These are phyloP conservation scores for Hordeum marinum DNA, from an alignment of 176 grass and related monocot genomes.

Conservation along the genomic window DNA sequence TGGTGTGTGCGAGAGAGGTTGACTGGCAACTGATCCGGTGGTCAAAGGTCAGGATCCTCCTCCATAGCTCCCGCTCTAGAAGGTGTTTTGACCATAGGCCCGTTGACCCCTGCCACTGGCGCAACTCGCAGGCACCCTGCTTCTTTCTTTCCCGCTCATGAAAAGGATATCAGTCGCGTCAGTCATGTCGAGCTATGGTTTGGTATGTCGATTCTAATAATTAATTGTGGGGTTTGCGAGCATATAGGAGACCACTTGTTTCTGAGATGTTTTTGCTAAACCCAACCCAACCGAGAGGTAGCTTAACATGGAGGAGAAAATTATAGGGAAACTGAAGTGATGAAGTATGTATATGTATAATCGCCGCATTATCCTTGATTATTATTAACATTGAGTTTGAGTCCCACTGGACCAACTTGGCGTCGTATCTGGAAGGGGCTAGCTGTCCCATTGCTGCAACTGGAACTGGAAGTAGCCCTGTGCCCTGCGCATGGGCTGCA, in stretches of 20 bases:
- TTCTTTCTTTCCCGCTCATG: not conserved
- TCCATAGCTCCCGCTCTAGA: not conserved
- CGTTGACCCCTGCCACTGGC: not conserved
- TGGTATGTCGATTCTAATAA: not conserved
- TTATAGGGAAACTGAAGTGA: too few species aligned
- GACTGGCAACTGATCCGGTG: not conserved
- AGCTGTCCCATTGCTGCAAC: not conserved
- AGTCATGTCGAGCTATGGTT: not conserved
- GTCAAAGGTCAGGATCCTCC: slow-evolving; percentile 12
- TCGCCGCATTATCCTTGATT: slow-evolving; percentile 10
- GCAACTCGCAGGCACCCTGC: not conserved
- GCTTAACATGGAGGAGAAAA: not conserved
- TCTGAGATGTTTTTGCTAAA: too few species aligned
- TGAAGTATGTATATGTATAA: not conserved
- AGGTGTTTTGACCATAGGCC: not conserved
- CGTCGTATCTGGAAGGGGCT: not conserved
- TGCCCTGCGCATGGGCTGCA: not conserved
- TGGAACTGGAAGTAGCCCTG: too few species aligned
- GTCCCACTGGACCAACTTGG: not conserved
- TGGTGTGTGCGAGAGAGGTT: not conserved
- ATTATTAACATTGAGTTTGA: not conserved
- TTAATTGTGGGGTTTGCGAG: not conserved
- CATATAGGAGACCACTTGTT: not conserved
- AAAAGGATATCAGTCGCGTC: not conserved
- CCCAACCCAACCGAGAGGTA: not conserved